These are phyloP conservation scores for Irpex sp. DNA, from an alignment of 1,284 basidiomycete species.

Conservation along the genomic window DNA sequence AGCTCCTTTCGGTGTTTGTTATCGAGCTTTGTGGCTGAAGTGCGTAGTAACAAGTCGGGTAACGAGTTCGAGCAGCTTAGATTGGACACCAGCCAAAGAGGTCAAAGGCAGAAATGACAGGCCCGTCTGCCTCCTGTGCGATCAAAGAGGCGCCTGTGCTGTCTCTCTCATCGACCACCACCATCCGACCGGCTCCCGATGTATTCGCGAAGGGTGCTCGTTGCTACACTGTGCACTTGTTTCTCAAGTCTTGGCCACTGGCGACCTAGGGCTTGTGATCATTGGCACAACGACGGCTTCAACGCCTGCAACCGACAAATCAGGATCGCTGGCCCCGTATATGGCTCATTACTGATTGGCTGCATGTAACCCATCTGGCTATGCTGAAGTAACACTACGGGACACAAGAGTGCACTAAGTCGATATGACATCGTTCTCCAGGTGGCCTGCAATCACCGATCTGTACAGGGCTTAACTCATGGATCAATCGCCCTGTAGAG, in stretches of 20 bases:
- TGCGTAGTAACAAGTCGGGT: not conserved
- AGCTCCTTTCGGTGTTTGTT: not conserved
- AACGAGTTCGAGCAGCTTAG: not conserved
- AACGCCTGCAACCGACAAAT: not conserved
- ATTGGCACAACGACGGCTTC: not conserved
- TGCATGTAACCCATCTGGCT: not conserved
- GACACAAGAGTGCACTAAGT: too few relatives aligned
- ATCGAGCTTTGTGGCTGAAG: not conserved
- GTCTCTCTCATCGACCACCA: constrained; percentile 1
- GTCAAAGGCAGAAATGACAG: not conserved
- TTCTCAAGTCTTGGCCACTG: not conserved
- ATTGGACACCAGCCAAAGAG: not conserved
- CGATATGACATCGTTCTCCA: not conserved
- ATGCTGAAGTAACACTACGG: too few relatives aligned
- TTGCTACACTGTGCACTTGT: not conserved
- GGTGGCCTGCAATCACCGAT: not conserved
- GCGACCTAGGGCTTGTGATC: not conserved
- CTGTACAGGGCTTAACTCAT: not conserved
- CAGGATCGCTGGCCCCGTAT: not conserved
- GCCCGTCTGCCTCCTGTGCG: not conserved
- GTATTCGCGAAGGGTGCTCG: not conserved
- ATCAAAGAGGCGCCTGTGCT: not conserved
- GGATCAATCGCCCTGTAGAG: not conserved
- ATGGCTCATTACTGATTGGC: not conserved
- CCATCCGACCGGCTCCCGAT: not conserved